phyloP scores from a whole-genome alignment of 129 eudicot species.

The Chrysanthemum makinoi region DNA sequence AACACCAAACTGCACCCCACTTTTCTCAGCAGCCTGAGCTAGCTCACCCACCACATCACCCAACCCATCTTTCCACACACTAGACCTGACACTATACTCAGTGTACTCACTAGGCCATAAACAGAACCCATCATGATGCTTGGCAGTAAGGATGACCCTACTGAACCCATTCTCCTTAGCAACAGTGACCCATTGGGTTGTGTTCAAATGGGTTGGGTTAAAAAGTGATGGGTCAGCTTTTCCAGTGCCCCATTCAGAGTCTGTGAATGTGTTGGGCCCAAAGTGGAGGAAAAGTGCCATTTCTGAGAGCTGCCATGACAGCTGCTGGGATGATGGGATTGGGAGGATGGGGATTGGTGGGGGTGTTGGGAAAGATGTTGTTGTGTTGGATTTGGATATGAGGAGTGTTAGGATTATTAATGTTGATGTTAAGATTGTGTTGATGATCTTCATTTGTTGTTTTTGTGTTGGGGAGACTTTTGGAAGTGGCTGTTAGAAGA shows the following conservation, averaged over 20 bases:
- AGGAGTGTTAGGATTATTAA: too few species aligned
- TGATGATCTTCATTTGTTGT: constrained; percentile 23
- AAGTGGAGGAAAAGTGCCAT: constrained; percentile 91
- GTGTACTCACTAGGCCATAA: constrained; percentile 87
- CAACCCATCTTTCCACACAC: constrained; percentile 65
- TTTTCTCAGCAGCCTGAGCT: constrained; percentile 62
- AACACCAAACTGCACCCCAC: constrained; percentile 68
- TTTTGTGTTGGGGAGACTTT: background rate
- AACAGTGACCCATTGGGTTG: constrained; percentile 74
- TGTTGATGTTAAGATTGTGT: background rate
- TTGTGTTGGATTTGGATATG: too few species aligned
- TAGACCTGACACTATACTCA: constrained; percentile 73
- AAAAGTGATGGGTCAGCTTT: constrained; percentile 65
- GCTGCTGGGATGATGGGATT: constrained; percentile 65
- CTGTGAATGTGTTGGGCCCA: constrained; percentile 90
- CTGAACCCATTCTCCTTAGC: constrained; percentile 75
- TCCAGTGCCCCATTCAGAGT: constrained; percentile 89
- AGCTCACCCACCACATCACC: constrained; percentile 87
- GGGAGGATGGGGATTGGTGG: constrained; percentile 88
- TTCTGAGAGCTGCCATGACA: constrained; percentile 80
- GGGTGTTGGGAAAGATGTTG: constrained; percentile 11
- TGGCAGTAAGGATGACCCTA: constrained; percentile 72
- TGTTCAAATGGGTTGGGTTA: constrained; percentile 51
- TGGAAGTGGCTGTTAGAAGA: background rate
- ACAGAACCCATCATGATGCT: constrained; percentile 96